phyloP scores from a whole-genome alignment of 2,329 filamentous ascomycete species.

The Chaetomium sp. region DNA sequence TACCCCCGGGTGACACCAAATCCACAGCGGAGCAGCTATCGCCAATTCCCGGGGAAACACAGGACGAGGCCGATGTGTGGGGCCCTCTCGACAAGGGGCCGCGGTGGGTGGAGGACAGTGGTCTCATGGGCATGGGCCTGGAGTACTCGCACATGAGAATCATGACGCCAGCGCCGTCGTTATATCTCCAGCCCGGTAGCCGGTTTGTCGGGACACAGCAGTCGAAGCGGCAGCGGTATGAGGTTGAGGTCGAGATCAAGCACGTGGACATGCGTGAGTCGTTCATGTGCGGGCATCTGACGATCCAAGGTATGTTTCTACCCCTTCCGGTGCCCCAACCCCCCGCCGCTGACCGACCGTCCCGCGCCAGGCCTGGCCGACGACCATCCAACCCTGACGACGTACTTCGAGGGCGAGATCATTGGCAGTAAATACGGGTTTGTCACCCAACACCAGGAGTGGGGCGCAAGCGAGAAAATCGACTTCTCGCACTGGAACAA shows the following conservation, averaged over 20 bases:
- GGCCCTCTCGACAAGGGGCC: slow-evolving; percentile 37
- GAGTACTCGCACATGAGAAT: slow-evolving; percentile 48
- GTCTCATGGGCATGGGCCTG: slow-evolving; percentile 40
- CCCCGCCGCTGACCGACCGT: slow-evolving; percentile 23
- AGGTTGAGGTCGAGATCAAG: slow-evolving; percentile 96
- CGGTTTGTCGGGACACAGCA: slow-evolving; percentile 89
- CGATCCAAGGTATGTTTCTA: slow-evolving; percentile 76
- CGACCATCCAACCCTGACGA: slow-evolving; percentile 95
- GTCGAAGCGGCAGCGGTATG: slow-evolving; percentile 89
- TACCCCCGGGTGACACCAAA: slow-evolving; percentile 18
- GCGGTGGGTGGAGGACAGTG: slow-evolving; percentile 38
- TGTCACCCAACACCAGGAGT: slow-evolving; percentile 81
- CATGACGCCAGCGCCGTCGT: slow-evolving; percentile 78
- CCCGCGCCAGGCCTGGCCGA: slow-evolving; percentile 74
- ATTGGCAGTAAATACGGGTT: slow-evolving; percentile 96
- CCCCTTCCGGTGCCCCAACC: no score
- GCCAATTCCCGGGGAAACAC: slow-evolving; percentile 36
- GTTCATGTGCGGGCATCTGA: slow-evolving; percentile 90
- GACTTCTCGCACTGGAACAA: slow-evolving; percentile 92
- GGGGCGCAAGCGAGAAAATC: slow-evolving; percentile 89
- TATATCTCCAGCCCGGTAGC: slow-evolving; percentile 83
- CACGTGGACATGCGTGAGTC: slow-evolving; percentile 94
- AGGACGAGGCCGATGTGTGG: slow-evolving; percentile 44
- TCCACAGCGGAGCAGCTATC: slow-evolving; percentile 16
- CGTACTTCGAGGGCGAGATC: slow-evolving; percentile 97